Base-by-base conservation (phyloP, 495 filamentous ascomycete species). In the Entonaema liquescens region DNA sequence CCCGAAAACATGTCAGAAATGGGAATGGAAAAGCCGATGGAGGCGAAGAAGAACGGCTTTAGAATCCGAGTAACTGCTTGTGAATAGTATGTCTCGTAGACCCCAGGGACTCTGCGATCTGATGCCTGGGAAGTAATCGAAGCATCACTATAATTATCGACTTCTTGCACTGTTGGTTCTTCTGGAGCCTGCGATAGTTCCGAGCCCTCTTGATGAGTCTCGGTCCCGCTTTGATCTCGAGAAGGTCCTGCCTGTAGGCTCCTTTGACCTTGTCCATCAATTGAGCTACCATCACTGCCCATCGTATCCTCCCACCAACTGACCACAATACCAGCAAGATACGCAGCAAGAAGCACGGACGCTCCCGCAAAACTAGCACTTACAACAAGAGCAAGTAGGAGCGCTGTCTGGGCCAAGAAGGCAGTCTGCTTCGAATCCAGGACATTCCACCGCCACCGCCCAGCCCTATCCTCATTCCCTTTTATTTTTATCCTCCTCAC, bases 21-120 rank as follows among this genome's bases (percentile, higher is more conserved):
- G 0, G 92, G 91, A 19, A 96, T 90, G 0, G 91, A 88, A 71
- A 95, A 94, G 0, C 92, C 91, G 40, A 94, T 91, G 0, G 90
- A 92, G 73, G 87, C 89, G 70, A 95, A 96, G 80, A 95, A 95
- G 54, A 93, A 85, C 0, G 92, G 91, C 25, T 87, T 86, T 0
- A 95, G 79, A 2, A 94, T 82, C 25, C 81, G 82, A 7, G 79
- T 62, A 8, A 88, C 81, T 0, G 83, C 76, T 44, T 80, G 73
- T 3, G 77, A 73, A 67, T 87, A 89, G 76, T 91, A 93, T 7
- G 73, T 67, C 25, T 86, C 81, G 69, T 89, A 93, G 5, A 89
- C 78, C 2, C 75, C 55, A 0, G 68, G 47, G 2, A 84, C 42
- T 4, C 33, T 4, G 21, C 1, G 23, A 47, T 33, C 36, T 9